A percentile compares a stretch with the other conserved stretches of the same genome.
Evolutionary conservation across 139 green algal species (phyloP).

Genomic region (Ettlia oleoabundans): DNA sequence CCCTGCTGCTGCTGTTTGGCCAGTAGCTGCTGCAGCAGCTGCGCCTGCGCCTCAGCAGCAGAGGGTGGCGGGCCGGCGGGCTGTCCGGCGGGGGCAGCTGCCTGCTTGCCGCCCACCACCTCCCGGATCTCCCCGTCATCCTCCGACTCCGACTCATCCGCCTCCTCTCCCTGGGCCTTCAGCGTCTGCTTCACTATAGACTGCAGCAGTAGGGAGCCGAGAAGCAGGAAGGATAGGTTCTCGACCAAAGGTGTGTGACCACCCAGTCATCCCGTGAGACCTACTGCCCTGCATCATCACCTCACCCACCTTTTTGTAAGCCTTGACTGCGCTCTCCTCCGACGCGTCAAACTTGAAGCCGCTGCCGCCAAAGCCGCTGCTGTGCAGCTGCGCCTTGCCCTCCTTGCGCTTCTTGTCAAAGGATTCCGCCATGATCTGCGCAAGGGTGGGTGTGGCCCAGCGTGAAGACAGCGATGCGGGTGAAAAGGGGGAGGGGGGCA

Average conservation of each 20-base stretch:
- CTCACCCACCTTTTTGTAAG: conserved; percentile 44
- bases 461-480: too few species aligned
- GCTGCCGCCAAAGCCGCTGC: conserved; percentile 89
- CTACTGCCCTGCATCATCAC: background rate
- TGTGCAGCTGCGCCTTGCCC: conserved; percentile 77
- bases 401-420: conserved; percentile 85
- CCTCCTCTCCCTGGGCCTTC: conserved; percentile 61
- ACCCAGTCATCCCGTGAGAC: background rate
- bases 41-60: conserved; percentile 23
- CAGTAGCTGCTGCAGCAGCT: conserved; percentile 1
- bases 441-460: conserved; percentile 66
- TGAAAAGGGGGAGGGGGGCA: too few species aligned
- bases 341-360: conserved; percentile 96
- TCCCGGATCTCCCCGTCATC: conserved; percentile 61
- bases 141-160: conserved; percentile 45
- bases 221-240: background rate
- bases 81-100: background rate
- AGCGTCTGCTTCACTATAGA: conserved; percentile 55
- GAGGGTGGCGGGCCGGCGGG: conserved; percentile 22
- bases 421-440: conserved; percentile 68
- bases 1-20: conserved; percentile 15
- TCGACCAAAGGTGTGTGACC: background rate
- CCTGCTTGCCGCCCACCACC: conserved; percentile 31
- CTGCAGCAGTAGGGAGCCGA: background rate
- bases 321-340: conserved; percentile 82